phyloP scores from a whole-genome alignment of 2,329 filamentous ascomycete species.

The Penicillium griseofulvum region DNA sequence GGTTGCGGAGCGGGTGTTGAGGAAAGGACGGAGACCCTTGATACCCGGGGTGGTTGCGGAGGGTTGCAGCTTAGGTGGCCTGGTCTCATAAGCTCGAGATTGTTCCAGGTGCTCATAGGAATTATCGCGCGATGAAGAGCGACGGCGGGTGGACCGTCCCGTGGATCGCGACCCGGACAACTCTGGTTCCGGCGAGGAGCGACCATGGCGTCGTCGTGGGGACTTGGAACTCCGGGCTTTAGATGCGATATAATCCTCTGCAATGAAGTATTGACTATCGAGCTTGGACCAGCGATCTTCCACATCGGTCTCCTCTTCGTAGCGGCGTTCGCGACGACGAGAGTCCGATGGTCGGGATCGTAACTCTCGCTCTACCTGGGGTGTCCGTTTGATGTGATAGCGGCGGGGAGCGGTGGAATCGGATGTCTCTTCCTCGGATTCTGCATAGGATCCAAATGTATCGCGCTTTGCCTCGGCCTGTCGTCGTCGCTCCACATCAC shows the following conservation, averaged over 20 bases:
- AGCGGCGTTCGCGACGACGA: conserved; percentile 22
- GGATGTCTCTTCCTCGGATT: conserved; percentile 32
- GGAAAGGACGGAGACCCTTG: conserved; percentile 32
- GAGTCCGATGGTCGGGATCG: conserved; percentile 23
- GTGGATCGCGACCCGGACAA: conserved; percentile 30
- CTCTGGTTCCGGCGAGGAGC: conserved; percentile 34
- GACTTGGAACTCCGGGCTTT: conserved; percentile 35
- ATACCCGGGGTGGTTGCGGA: conserved; percentile 33
- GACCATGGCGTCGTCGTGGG: conserved; percentile 29
- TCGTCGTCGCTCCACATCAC: conserved; percentile 44
- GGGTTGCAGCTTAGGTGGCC: conserved; percentile 38
- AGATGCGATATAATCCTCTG: conserved; percentile 41
- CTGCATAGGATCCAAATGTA: conserved; percentile 26
- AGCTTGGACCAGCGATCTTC: conserved; percentile 34
- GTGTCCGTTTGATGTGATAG: conserved; percentile 19
- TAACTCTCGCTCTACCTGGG: conserved; percentile 19
- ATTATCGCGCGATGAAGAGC: conserved; percentile 31
- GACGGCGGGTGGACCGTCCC: conserved; percentile 28
- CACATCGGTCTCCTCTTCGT: conserved; percentile 28
- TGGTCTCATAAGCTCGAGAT: conserved; percentile 22
- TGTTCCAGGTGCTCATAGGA: conserved; percentile 34
- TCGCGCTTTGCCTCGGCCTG: conserved; percentile 42
- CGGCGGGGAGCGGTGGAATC: conserved; percentile 31
- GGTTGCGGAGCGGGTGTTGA: conserved; percentile 34
- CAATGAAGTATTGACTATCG: conserved; percentile 30